These are phyloP conservation scores for Arthromyces matolae DNA, from an alignment of 768 basidiomycete species.

Conservation along the genomic window DNA sequence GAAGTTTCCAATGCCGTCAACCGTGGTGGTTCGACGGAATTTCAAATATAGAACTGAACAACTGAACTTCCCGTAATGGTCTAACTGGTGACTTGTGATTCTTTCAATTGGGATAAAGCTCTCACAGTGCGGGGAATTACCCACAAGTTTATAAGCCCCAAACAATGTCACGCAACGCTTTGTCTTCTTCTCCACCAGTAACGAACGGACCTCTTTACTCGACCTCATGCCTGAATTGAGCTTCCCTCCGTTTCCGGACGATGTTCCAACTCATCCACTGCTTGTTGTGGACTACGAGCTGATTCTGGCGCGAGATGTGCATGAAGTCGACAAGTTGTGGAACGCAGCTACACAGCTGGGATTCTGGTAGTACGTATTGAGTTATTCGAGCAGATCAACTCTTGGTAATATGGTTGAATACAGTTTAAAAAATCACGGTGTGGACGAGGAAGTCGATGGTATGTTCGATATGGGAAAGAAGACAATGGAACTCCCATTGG, in stretches of 20 bases:
- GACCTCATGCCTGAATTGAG: too few species aligned
- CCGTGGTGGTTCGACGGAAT: too few species aligned
- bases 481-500: constrained; percentile 48
- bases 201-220: too few species aligned
- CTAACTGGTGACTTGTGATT: too few species aligned
- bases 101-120: too few species aligned
- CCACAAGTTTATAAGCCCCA: too few species aligned
- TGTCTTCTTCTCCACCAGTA: too few species aligned
- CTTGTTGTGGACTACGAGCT: constrained; percentile 53
- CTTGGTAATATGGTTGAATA: neutral
- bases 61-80: too few species aligned
- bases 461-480: constrained; percentile 58
- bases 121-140: too few species aligned
- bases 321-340: constrained; percentile 52
- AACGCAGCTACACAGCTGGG: constrained; percentile 54
- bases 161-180: too few species aligned
- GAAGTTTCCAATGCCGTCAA: too few species aligned
- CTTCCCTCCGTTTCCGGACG: constrained; percentile 44
- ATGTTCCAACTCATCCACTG: constrained; percentile 51
- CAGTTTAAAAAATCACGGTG: constrained; percentile 57
- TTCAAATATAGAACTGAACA: too few species aligned
- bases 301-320: constrained; percentile 35
- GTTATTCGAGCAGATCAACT: neutral
- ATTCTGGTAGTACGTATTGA: constrained; percentile 61
- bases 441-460: constrained; percentile 39